Evolutionary conservation across 1,284 basidiomycete species (phyloP), one percentile per base, ranked within the genome.

Genomic region (Ceratobasidium sp.): DNA sequence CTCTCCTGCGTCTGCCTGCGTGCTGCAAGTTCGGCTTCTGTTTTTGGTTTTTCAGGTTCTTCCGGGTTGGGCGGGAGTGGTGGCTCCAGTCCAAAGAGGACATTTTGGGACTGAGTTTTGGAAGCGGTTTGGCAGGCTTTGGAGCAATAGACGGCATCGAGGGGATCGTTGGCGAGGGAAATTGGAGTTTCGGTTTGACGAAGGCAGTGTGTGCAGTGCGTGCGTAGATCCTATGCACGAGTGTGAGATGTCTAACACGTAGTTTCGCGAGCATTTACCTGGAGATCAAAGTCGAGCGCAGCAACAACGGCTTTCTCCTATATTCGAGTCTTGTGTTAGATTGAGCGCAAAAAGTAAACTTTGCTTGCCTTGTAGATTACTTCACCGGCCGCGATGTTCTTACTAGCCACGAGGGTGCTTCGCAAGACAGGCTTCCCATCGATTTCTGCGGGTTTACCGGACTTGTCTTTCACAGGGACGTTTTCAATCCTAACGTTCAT

Each of bases 281-380:
- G 70, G 17, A 93, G 78, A 73, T 93, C 91, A 1, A 79, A 74
- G 73, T 93, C 91, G 27, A 93, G 84, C 20, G 81, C 84, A 15
- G 88, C 80, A 40, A 90, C 85, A 17, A 92, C 80, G 5, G 91
- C 88, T 71, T 83, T 80, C 80, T 93, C 91, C 91, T 93, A 72
- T 8, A 20, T n/a, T 15, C 13, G 20, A 47, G 45, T 12, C 17
- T 8, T 17, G 17, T 12, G 7, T 20, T 15, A 47, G 45, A 22
- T 47, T 47, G 22, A 47, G 20, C 22, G 10, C 45, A 12, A 12
- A 20, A 40, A 58, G 10, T 40, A 68, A 17, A 27, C 10, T 12
- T 40, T 35, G 31, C 74, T 70, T 73, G 87, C 91, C 82, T 84
- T 88, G 80, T 91, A 93, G 60, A 93, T 90, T 49, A 86, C 78